phyloP scores from a whole-genome alignment of 768 basidiomycete species.

The Boletus rex-veris region DNA sequence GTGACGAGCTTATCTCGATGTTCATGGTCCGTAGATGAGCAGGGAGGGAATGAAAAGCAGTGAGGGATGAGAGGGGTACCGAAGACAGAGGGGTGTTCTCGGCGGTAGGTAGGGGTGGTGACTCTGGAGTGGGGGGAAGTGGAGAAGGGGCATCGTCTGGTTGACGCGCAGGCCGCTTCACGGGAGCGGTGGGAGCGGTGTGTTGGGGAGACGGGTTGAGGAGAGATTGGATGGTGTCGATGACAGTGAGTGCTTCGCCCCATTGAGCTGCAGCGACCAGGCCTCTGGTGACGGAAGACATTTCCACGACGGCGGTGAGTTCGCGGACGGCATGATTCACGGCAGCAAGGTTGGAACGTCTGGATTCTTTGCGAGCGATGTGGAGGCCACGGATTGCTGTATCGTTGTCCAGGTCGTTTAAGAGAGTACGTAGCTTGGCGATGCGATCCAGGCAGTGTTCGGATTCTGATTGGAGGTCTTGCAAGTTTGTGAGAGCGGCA shows the following conservation, averaged over 20 bases:
- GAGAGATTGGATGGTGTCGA: conserved; percentile 62
- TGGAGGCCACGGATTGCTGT: conserved; percentile 78
- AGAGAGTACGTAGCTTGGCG: conserved; percentile 60
- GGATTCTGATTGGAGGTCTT: conserved; percentile 88
- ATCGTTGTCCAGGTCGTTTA: conserved; percentile 73
- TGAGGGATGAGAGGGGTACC: conserved; percentile 63
- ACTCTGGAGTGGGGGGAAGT: conserved; percentile 38
- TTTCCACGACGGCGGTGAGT: conserved; percentile 71
- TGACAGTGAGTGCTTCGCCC: conserved; percentile 75
- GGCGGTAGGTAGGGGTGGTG: conserved; percentile 5
- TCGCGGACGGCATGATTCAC: conserved; percentile 62
- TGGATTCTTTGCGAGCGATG: conserved; percentile 61
- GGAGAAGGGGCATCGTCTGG: conserved; percentile 24
- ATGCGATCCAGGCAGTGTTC: conserved; percentile 78
- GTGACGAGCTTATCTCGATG: conserved; percentile 68
- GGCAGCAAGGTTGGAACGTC: conserved; percentile 54
- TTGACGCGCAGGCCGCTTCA: conserved; percentile 6
- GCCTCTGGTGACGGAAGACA: conserved; percentile 64
- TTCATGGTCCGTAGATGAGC: conserved; percentile 66
- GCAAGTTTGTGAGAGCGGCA: conserved; percentile 89
- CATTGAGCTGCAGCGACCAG: conserved; percentile 86
- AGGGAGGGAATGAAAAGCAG: conserved; percentile 75
- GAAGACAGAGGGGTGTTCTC: conserved; percentile 33
- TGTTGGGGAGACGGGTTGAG: conserved; percentile 38
- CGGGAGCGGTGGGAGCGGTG: conserved; percentile 1